These are phyloP conservation scores for Pleurotus ostreatus DNA, from an alignment of 768 basidiomycete species.

Conservation along the genomic window DNA sequence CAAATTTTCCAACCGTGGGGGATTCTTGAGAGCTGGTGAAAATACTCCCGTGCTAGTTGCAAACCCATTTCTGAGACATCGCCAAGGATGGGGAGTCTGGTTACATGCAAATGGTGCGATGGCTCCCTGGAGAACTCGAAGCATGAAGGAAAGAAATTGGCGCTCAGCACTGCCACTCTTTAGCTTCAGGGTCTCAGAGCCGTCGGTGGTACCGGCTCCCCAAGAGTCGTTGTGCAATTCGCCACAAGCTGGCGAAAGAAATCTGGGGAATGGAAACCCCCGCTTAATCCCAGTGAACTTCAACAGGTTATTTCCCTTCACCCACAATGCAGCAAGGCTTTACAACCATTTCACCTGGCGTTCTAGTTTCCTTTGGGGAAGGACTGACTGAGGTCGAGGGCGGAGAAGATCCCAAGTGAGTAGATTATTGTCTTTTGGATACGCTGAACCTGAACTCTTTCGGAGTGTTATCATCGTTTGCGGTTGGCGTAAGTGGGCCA, in stretches of 20 bases:
- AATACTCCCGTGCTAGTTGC: too few relatives aligned
- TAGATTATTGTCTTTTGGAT: neutral
- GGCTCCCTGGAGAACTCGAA: too few relatives aligned
- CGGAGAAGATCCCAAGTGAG: neutral
- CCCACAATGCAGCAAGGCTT: neutral
- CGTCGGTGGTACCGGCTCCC: neutral
- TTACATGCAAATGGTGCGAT: too few relatives aligned
- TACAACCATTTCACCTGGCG: neutral
- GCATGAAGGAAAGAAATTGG: neutral
- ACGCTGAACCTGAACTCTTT: neutral
- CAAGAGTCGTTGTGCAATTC: too few relatives aligned
- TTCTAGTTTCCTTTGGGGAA: neutral
- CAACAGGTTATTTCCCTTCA: neutral
- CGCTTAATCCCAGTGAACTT: too few relatives aligned
- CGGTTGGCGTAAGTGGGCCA: conserved; percentile 39
- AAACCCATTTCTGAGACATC: too few relatives aligned
- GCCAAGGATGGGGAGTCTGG: too few relatives aligned
- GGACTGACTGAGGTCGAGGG: neutral
- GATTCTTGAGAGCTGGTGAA: conserved; percentile 26
- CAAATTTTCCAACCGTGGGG: conserved; percentile 36
- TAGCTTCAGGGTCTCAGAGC: neutral
- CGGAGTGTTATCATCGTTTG: conserved; percentile 38
- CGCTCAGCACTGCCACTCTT: neutral
- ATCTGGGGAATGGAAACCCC: too few relatives aligned
- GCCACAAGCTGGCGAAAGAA: too few relatives aligned